Evolutionary conservation across 768 basidiomycete species (phyloP).

Genomic region (Suillus tomentosus): DNA sequence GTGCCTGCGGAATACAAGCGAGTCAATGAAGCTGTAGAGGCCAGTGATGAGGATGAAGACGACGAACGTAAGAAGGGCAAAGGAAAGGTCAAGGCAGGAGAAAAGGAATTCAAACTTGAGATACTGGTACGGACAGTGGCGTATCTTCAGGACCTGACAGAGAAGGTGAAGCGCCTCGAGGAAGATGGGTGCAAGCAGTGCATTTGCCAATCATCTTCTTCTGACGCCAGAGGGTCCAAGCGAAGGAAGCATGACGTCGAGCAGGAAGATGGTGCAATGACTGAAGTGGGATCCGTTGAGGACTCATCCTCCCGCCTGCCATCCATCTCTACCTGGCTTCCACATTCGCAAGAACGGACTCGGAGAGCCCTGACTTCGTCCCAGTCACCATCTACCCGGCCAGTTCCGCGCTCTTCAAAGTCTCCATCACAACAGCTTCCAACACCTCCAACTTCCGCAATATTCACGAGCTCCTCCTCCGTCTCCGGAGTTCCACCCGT

Average conservation of each 20-base stretch:
- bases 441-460: slow-evolving; percentile 59
- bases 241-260: neutral
- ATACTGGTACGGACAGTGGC: slow-evolving; percentile 82
- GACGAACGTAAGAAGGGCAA: slow-evolving; percentile 33
- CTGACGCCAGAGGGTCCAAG: slow-evolving; percentile 10
- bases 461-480: slow-evolving; percentile 43
- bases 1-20: slow-evolving; percentile 64
- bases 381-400: slow-evolving; percentile 36
- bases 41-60: slow-evolving; percentile 36
- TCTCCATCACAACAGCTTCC: slow-evolving; percentile 41
- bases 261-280: neutral
- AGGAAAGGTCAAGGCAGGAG: slow-evolving; percentile 46
- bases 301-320: slow-evolving; percentile 47
- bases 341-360: slow-evolving; percentile 26
- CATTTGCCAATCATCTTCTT: slow-evolving; percentile 18
- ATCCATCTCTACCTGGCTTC: slow-evolving; percentile 71
- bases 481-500: slow-evolving; percentile 39
- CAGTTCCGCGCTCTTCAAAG: slow-evolving; percentile 21
- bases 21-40: slow-evolving; percentile 31
- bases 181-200: slow-evolving; percentile 21
- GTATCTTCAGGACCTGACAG: slow-evolving; percentile 72
- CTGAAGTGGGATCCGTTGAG: neutral
- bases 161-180: slow-evolving; percentile 52
- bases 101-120: slow-evolving; percentile 92
- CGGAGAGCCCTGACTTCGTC: slow-evolving; percentile 32